Conservation (phyloP, 371 early-diverging fungal genomes). For the Conidiobolus incongruus region DNA sequence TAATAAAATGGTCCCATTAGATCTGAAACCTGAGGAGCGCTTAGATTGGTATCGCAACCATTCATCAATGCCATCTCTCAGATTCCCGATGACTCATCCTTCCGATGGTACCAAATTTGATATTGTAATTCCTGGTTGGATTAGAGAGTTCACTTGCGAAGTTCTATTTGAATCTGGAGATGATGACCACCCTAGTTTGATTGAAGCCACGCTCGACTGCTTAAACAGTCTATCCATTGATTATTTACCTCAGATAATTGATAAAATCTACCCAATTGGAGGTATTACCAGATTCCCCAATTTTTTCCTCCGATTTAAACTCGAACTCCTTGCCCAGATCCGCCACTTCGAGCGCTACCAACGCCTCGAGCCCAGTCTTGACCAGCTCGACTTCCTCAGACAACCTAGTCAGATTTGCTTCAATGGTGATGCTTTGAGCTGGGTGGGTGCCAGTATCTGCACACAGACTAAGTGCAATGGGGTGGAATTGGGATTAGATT, state of each 20-base stretch:
- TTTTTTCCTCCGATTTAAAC: conserved; percentile 31
- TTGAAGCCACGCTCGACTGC: conserved; percentile 27
- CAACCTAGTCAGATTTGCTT: no score
- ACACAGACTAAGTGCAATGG: no score
- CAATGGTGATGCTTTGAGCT: no score
- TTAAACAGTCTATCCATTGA: conserved; percentile 18
- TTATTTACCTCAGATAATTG: conserved; percentile 4
- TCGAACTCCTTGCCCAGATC: conserved; percentile 17
- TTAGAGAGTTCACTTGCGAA: conserved; percentile 61
- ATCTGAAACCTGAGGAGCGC: not conserved
- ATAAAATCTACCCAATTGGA: conserved; percentile 41
- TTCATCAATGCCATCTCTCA: conserved; percentile 17
- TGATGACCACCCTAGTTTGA: conserved; percentile 33
- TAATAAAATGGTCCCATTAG: conserved; percentile 11
- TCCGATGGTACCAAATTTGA: conserved; percentile 12
- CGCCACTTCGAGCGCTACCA: no score
- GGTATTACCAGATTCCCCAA: conserved; percentile 57
- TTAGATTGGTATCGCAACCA: conserved; percentile 5
- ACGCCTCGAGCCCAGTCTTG: no score
- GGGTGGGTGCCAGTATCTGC: no score
- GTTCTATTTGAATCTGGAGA: conserved; percentile 54
- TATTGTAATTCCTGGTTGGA: conserved; percentile 61
- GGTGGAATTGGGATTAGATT: no score
- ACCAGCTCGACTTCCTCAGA: no score
- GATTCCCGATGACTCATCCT: conserved; percentile 13